Evolutionary conservation across 306 rosid species (phyloP).

Genomic region (Prosopis cineraria): DNA sequence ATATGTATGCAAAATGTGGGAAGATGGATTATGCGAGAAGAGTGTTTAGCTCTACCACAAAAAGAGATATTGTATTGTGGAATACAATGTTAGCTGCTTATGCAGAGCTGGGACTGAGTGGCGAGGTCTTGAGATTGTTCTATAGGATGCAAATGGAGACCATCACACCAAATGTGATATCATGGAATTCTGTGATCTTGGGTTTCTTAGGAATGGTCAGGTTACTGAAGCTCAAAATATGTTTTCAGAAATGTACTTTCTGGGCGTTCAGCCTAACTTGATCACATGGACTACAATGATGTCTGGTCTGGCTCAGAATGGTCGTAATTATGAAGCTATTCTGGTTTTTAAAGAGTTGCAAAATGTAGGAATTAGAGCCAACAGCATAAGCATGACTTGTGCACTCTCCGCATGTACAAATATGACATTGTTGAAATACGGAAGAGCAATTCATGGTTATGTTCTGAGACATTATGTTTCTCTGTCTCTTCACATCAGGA

Average conservation of each 20-base stretch:
- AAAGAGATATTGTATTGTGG: conserved; percentile 73
- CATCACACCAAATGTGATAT: conserved; percentile 63
- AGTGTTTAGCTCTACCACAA: conserved; percentile 46
- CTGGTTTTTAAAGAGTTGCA: conserved; percentile 59
- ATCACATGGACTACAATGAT: conserved; percentile 79
- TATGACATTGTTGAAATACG: conserved; percentile 57
- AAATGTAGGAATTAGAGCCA: conserved; percentile 61
- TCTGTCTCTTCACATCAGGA: conserved; percentile 44
- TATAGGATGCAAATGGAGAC: conserved; percentile 78
- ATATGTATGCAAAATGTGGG: conserved; percentile 79
- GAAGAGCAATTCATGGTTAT: conserved; percentile 78
- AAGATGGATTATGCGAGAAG: conserved; percentile 56
- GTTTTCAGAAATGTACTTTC: conserved; percentile 66
- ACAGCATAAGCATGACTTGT: conserved; percentile 52
- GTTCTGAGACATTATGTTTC: conserved; percentile 46
- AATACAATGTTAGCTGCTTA: conserved; percentile 77
- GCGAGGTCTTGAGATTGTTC: conserved; percentile 78
- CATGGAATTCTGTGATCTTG: conserved; percentile 79
- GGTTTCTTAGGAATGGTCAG: conserved; percentile 74
- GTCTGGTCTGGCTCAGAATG: conserved; percentile 70
- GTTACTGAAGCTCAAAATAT: conserved; percentile 63
- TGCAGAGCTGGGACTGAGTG: conserved; percentile 71
- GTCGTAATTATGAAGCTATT: conserved; percentile 57
- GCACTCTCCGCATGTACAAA: conserved; percentile 61
- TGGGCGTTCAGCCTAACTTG: conserved; percentile 56